Percentiles rank a stretch among this genome's conserved stretches.
phyloP scores from a whole-genome alignment of 352 stramenopile genomes.

The Phytophthora rubi region DNA sequence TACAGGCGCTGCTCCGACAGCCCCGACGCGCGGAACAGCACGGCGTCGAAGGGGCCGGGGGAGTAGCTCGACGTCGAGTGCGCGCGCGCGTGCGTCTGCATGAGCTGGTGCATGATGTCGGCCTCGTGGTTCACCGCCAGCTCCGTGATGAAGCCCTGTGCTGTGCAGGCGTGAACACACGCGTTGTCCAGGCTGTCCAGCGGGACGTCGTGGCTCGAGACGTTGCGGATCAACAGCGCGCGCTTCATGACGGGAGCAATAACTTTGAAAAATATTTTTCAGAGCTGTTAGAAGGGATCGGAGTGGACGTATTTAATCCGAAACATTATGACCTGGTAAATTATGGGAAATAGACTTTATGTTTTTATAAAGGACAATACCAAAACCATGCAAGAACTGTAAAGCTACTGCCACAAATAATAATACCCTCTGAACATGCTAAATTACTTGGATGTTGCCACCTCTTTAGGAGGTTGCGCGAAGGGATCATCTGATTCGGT shows the following conservation, averaged over 20 bases:
- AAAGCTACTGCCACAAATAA: too few species aligned
- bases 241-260: constrained; percentile 60
- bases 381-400: too few species aligned
- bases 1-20: constrained; percentile 59
- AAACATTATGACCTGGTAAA: too few species aligned
- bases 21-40: constrained; percentile 69
- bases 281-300: too few species aligned
- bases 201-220: constrained; percentile 72
- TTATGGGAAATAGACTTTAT: too few species aligned
- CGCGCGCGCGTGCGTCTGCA: constrained; percentile 48
- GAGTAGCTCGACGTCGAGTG: background rate
- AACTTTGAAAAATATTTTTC: too few species aligned
- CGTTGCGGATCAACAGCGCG: constrained; percentile 79
- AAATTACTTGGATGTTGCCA: too few species aligned
- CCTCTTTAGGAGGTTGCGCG: too few species aligned
- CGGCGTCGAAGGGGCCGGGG: constrained; percentile 55
- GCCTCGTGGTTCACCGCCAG: constrained; percentile 64
- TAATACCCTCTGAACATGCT: too few species aligned
- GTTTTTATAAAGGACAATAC: too few species aligned
- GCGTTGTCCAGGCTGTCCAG: constrained; percentile 79
- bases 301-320: too few species aligned
- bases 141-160: constrained; percentile 79
- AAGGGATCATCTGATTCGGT: too few species aligned
- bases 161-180: constrained; percentile 72
- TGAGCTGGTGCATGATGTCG: constrained; percentile 63